Evolutionary conservation across 352 stramenopile species (phyloP), one percentile per base, ranked within the genome.

Genomic region (Pythium guiyangense): DNA sequence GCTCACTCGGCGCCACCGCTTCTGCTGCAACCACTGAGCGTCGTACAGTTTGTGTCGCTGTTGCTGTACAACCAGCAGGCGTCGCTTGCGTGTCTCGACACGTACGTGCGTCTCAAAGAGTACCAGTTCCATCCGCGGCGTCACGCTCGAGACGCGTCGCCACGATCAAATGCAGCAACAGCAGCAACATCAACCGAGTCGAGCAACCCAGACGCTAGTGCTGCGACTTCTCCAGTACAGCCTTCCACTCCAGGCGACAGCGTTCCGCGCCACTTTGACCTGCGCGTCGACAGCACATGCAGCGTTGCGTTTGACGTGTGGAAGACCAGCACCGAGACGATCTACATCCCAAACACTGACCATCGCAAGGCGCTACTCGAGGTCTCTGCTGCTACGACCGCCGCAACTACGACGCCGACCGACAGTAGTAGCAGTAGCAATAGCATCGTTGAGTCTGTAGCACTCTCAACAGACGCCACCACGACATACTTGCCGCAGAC

Each of bases 41-140:
- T 66, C 2, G 53, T 52, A 14, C 63, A 62, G 22, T 76, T 87
- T 27, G 46, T 49, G 0, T 48, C 60, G n/a, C 58, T 75, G 22
- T 10, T 81, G 26, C 48, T 69, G n/a, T 47, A 50, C 17, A 43
- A 73, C 42, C 26, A 62, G 0, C 55, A 59, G 8, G 69, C 74
- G 27, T 79, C 75, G 15, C 47, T 70, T 11, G 61, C 71, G 14
- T 85, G 74, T 46, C 52, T 85, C 17, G 64, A 78, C 12, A 73
- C 74, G 31, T 92, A 92, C 60, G 53, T 49, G 15, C 86, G 77
- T 40, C 66, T 92, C 25, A 88, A 88, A 51, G 67, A 76, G 43
- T 64, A 79, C 54, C 74, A 90, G 63, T 77, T 92, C 42, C 72
- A 89, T 22, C 79, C 82, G 2, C 72, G 77, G 4, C 75, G 82